Percentiles rank a stretch among this genome's conserved stretches.
These are phyloP conservation scores for Capsicum baccatum DNA, from an alignment of 257 asterid genomes.

Conservation along the genomic window DNA sequence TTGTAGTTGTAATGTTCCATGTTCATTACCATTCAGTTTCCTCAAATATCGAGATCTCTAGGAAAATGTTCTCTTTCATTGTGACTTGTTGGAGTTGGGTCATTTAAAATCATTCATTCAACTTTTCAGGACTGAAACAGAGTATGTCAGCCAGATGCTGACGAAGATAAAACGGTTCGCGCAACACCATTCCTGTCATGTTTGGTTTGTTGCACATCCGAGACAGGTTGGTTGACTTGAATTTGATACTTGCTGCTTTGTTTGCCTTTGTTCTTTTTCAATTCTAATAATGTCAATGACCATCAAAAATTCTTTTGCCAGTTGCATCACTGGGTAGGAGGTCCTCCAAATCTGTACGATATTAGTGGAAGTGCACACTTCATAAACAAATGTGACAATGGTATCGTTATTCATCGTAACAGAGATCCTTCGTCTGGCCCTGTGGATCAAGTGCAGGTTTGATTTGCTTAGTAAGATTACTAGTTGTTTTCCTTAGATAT, in stretches of 20 bases:
- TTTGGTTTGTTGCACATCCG: constrained; percentile 99
- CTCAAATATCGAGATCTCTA: neutral
- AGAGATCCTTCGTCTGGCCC: constrained; percentile 89
- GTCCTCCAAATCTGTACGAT: constrained; percentile 88
- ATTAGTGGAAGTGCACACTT: constrained; percentile 99
- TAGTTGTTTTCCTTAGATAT: constrained; percentile 2
- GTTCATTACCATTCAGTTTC: neutral
- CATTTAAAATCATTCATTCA: neutral
- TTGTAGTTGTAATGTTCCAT: neutral
- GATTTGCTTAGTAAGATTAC: constrained; percentile 31
- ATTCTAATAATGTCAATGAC: constrained; percentile 30
- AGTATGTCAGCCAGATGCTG: constrained; percentile 96
- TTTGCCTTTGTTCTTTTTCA: neutral
- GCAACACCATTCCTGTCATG: constrained; percentile 95
- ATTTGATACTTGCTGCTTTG: neutral
- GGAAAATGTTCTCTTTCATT: neutral
- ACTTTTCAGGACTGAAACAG: constrained; percentile 88
- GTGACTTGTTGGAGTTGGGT: neutral
- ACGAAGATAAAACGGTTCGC: constrained; percentile 93
- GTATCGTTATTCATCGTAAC: constrained; percentile 91
- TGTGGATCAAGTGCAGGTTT: constrained; percentile 81
- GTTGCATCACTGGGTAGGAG: constrained; percentile 89
- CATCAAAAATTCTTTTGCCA: constrained; percentile 36
- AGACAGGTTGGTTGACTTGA: constrained; percentile 68
- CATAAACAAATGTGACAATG: constrained; percentile 95